Evolutionary conservation across 345 rosid genomes (phyloP).

Genomic region (Fremontodendron californicum): DNA sequence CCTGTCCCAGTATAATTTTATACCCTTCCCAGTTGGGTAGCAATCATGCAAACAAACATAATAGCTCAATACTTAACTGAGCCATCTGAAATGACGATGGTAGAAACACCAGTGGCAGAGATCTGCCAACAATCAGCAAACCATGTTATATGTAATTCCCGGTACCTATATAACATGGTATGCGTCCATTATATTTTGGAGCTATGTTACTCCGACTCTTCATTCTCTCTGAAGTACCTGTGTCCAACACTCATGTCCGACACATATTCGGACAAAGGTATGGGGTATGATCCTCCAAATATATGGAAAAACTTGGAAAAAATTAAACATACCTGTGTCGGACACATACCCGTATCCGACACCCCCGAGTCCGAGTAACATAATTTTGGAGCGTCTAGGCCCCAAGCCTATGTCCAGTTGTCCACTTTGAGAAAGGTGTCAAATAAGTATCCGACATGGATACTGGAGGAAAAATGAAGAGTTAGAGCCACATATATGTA

Average conservation of each 20-base stretch:
- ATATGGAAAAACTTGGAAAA: too few relatives aligned
- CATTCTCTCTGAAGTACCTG: too few relatives aligned
- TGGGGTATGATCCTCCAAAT: too few relatives aligned
- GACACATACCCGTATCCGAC: too few relatives aligned
- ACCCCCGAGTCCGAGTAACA: too few relatives aligned
- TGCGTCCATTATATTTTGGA: not conserved
- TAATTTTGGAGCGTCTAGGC: not conserved
- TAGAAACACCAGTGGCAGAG: not conserved
- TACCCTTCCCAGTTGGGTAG: not conserved
- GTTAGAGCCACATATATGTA: not conserved
- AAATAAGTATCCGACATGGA: not conserved
- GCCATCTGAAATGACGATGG: constrained; percentile 4
- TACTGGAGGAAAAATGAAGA: not conserved
- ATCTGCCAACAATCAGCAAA: not conserved
- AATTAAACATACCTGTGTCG: too few relatives aligned
- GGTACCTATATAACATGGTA: not conserved
- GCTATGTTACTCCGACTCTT: too few relatives aligned
- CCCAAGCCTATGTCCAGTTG: not conserved
- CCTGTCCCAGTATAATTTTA: not conserved
- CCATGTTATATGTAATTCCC: not conserved
- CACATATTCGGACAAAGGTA: too few relatives aligned
- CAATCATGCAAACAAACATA: not conserved
- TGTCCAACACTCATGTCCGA: too few relatives aligned
- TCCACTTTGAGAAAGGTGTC: not conserved
- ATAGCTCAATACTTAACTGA: not conserved